Percentiles rank a stretch among this genome's conserved stretches.
These are phyloP conservation scores for Geranium incanum DNA, from an alignment of 441 rosid species.

Conservation along the genomic window DNA sequence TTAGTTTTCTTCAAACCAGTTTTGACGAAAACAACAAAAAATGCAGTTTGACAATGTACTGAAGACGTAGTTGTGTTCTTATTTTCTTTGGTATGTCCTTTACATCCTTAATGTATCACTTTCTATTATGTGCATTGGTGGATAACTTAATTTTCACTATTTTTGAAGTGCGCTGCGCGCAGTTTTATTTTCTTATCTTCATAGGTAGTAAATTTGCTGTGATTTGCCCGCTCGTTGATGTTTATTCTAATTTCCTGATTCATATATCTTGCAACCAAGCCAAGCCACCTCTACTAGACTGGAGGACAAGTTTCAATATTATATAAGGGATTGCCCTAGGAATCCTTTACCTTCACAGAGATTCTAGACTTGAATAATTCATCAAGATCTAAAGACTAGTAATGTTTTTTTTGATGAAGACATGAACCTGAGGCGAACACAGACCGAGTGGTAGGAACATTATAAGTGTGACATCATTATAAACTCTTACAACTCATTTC, in stretches of 20 bases:
- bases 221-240: too few species aligned
- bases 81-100: constrained; percentile 40
- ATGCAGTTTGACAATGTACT: not conserved
- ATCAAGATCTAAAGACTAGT: constrained; percentile 79
- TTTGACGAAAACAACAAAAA: not conserved
- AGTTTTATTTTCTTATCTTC: not conserved
- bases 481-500: not conserved
- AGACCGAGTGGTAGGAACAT: constrained; percentile 80
- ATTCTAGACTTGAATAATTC: constrained; percentile 85
- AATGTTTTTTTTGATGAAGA: constrained; percentile 76
- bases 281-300: constrained; percentile 45
- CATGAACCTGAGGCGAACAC: constrained; percentile 72
- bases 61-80: not conserved
- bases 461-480: constrained; percentile 44
- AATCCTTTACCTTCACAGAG: constrained; percentile 83
- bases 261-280: constrained; percentile 29
- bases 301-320: constrained; percentile 55
- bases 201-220: too few species aligned
- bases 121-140: not conserved
- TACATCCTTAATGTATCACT: not conserved
- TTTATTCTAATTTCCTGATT: not conserved
- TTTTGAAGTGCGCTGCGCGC: too few species aligned
- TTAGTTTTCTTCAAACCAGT: constrained; percentile 48
- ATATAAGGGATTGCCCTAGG: constrained; percentile 77
- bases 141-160: too few species aligned